Evolutionary conservation across 352 stramenopile genomes (phyloP), one percentile per base, ranked within the genome.

Genomic region (Phytopythium cucurbitacearum): DNA sequence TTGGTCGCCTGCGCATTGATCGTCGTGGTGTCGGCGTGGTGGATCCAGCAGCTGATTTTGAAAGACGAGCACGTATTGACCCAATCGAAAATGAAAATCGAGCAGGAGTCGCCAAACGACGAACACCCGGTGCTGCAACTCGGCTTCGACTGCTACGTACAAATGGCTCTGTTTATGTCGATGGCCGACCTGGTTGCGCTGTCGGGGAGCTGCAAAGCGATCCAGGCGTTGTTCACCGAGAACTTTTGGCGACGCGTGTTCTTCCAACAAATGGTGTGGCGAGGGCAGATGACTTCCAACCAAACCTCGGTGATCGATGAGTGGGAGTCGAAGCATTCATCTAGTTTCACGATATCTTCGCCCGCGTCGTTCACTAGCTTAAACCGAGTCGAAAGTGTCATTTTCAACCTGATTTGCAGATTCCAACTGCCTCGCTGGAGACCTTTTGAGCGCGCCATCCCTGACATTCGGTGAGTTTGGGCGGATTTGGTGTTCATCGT

Each of bases 21-120:
- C 16, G 72, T 83, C 28, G 60, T 83, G 4, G 54, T 46, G 11
- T 71, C 57, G 10, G 69, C 72, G 11, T 80, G 57, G 44, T 76
- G 64, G 60, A 77, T 80, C 13, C 72, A 80, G 48, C 60, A 73
- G 9, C 72, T 73, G n/a, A 15, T 35, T 9, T 7, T 48, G 3
- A 28, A 59, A 15, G 10, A 8, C 15, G 7, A 16, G 21, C 6
- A 28, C 16, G n/a, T 28, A 4, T 46, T 21, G 37, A 47, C 5
- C 5, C 12, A 4, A 8, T 12, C 40, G 7, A 38, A 39, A 21
- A 12, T 13, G 13, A 36, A 36, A 11, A 7, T 39, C 21, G 21
- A 28, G 21, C 21, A 28, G 7, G 5, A 12, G 3, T 28, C n/a
- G 12, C 37, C 28, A n/a, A 28, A 28, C 5, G 48, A 54, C 10